Percentiles rank a stretch among this genome's conserved stretches.
phyloP scores from a whole-genome alignment of 2,329 filamentous ascomycete genomes.

The Aspergillaceae sp. region DNA sequence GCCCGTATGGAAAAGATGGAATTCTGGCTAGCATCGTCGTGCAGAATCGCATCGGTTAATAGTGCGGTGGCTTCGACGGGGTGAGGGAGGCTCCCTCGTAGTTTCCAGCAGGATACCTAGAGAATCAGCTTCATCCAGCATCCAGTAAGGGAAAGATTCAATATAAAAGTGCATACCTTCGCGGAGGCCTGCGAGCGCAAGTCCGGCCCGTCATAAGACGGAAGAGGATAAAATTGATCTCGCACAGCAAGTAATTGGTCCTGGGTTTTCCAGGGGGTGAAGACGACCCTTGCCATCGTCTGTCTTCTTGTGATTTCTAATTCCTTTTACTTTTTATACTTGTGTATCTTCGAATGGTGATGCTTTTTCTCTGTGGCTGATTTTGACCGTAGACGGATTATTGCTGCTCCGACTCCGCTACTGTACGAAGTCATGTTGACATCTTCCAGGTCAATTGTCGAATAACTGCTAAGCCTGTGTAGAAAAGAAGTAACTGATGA shows the following conservation, averaged over 20 bases:
- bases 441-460: too few relatives aligned
- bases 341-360: neutral
- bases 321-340: too few relatives aligned
- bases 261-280: constrained; percentile 35
- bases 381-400: too few relatives aligned
- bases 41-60: constrained; percentile 39
- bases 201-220: constrained; percentile 25
- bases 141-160: neutral
- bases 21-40: constrained; percentile 33
- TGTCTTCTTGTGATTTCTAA: too few relatives aligned
- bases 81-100: constrained; percentile 38
- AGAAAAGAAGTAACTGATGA: too few relatives aligned
- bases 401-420: too few relatives aligned
- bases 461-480: too few relatives aligned
- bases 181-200: constrained; percentile 32
- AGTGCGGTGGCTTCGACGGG: constrained; percentile 39
- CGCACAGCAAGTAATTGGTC: constrained; percentile 31
- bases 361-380: too few relatives aligned
- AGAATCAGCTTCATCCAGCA: too few relatives aligned
- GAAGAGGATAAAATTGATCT: constrained; percentile 31
- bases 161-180: constrained; percentile 22
- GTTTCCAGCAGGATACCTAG: constrained; percentile 38
- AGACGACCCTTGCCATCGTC: constrained; percentile 32
- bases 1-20: constrained; percentile 39
- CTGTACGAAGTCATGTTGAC: too few relatives aligned